These are phyloP conservation scores for Cryphonectria carpinicola DNA, from an alignment of 2,329 filamentous ascomycete species.

Conservation along the genomic window DNA sequence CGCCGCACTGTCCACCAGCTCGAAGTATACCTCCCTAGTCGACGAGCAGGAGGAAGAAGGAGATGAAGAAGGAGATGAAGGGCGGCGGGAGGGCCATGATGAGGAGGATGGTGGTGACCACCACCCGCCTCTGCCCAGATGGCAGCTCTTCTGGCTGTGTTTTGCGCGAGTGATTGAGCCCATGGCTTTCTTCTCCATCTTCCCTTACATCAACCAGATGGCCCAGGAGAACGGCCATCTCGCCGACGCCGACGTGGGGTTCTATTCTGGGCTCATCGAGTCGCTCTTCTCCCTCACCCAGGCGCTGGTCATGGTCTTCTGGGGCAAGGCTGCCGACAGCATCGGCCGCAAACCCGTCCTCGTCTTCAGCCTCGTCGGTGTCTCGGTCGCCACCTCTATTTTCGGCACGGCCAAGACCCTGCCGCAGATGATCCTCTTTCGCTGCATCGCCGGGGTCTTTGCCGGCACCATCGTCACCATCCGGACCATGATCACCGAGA, in stretches of 20 bases:
- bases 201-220: constrained; percentile 82
- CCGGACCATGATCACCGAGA: constrained; percentile 76
- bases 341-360: constrained; percentile 75
- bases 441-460: constrained; percentile 74
- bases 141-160: constrained; percentile 75
- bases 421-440: constrained; percentile 75
- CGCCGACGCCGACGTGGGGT: constrained; percentile 69
- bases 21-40: constrained; percentile 16
- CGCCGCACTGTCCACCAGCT: constrained; percentile 18
- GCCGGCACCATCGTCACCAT: constrained; percentile 75
- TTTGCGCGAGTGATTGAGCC: constrained; percentile 75
- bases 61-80: no score
- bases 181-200: constrained; percentile 81
- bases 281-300: constrained; percentile 75
- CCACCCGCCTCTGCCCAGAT: constrained; percentile 57
- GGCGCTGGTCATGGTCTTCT: constrained; percentile 76
- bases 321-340: constrained; percentile 70
- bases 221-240: constrained; percentile 67
- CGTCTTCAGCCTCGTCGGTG: constrained; percentile 67
- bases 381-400: constrained; percentile 61
- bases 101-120: constrained; percentile 36
- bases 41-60: neutral
- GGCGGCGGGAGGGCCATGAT: neutral
- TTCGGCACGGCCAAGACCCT: constrained; percentile 71
- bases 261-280: constrained; percentile 78